A percentile compares a stretch with the other conserved stretches of the same genome.
phyloP scores from a whole-genome alignment of 108 stramenopile genomes.

The Skeletonema menzelii region DNA sequence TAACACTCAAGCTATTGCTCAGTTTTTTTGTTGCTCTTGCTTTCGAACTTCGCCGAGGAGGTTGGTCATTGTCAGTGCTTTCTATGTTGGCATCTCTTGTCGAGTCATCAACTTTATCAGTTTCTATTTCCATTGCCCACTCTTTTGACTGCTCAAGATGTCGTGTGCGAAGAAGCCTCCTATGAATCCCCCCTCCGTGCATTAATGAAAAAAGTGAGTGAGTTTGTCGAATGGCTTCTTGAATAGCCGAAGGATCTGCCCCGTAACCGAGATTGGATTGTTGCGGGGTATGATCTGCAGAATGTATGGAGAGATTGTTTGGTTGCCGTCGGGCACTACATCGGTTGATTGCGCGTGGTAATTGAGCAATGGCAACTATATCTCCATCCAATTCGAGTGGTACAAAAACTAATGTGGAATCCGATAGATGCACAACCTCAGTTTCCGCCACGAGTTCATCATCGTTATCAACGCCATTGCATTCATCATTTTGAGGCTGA shows the following conservation, averaged over 20 bases:
- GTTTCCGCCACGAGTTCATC: slow-evolving; percentile 20
- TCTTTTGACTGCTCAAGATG: slow-evolving; percentile 32
- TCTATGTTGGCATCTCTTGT: neutral
- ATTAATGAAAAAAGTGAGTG: slow-evolving; percentile 66
- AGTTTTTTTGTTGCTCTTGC: neutral
- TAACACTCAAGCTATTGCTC: neutral
- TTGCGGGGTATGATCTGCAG: neutral
- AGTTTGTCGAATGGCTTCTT: slow-evolving; percentile 44
- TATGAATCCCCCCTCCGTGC: slow-evolving; percentile 66
- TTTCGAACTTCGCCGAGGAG: neutral
- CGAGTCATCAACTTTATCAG: neutral
- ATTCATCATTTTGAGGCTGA: neutral
- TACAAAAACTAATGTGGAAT: slow-evolving; percentile 68
- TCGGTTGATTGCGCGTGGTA: slow-evolving; percentile 33
- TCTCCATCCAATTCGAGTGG: slow-evolving; percentile 58
- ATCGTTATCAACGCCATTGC: slow-evolving; percentile 10
- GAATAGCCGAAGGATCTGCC: slow-evolving; percentile 60
- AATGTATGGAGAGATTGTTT: neutral
- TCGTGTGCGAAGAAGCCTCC: slow-evolving; percentile 36
- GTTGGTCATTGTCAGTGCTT: neutral
- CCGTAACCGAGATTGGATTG: slow-evolving; percentile 37
- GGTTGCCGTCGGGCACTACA: neutral
- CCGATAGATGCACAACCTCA: slow-evolving; percentile 51
- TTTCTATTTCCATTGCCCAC: slow-evolving; percentile 15
- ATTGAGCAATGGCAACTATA: slow-evolving; percentile 44